Evolutionary conservation across 140 eudicot species (phyloP).

Genomic region (Anethum foeniculum): DNA sequence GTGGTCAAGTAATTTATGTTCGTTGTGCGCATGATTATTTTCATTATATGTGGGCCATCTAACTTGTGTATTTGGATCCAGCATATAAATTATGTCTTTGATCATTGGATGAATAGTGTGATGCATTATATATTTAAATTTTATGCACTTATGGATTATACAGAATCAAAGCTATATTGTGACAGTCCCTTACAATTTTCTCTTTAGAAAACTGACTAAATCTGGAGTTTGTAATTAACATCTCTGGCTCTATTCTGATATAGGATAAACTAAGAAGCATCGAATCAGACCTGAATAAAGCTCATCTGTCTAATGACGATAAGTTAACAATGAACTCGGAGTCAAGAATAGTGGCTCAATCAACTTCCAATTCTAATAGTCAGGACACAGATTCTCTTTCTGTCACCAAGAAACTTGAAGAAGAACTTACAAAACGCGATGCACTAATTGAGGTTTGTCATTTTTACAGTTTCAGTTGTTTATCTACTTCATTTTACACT

Average conservation of each 20-base stretch:
- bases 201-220: neutral
- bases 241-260: constrained; percentile 8
- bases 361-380: constrained; percentile 22
- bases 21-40: neutral
- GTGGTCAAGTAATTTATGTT: neutral
- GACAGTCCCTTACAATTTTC: neutral
- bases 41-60: neutral
- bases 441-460: constrained; percentile 79
- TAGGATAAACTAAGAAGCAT: constrained; percentile 63
- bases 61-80: neutral
- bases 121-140: neutral
- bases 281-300: constrained; percentile 55
- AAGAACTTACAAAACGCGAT: constrained; percentile 90
- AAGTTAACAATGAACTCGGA: constrained; percentile 31
- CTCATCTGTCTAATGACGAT: constrained; percentile 34
- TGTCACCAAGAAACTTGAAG: constrained; percentile 93
- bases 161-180: neutral
- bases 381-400: constrained; percentile 57
- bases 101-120: neutral
- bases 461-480: neutral
- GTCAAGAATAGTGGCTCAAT: constrained; percentile 23
- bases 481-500: neutral
- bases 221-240: neutral
- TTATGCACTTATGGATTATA: neutral
- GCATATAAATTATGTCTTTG: neutral